Evolutionary conservation across 176 grass and related monocot genomes (phyloP), one percentile per base, ranked within the genome.

Genomic region (Canna indica): DNA sequence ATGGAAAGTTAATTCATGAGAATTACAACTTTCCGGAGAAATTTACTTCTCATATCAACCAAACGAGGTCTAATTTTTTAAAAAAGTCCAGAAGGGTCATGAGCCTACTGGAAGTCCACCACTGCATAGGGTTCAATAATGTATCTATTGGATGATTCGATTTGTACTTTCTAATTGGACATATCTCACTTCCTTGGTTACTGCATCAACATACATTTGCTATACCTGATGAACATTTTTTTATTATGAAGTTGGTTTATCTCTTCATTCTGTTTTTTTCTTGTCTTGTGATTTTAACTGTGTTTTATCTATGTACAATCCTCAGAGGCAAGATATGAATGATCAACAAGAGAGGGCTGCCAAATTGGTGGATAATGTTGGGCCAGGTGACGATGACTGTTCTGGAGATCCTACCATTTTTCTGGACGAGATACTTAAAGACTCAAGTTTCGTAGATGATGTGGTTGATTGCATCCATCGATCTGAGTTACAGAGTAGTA

Each of bases 391-490:
- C 31, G 81, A 35, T 59, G 84, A 68, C 44, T 69, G 79, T 67
- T 69, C 73, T 74, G 79, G 80, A 84, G 76, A 72, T 29, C 64
- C 78, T 54, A 79, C 81, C 9, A 39, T 77, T 67, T 79, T 72
- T 77, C 81, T 75, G 73, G 84, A 82, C 42, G 84, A 91, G 48
- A 87, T 87, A 63, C 69, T 82, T 64, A 84, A 50, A 74, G 84
- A 91, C 59, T 50, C 76, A 42, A 84, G 73, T 75, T 77, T 91
- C 64, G 57, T 71, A 48, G 69, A 80, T 77, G 83, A 64, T 73
- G 70, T 82, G 67, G 7, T 68, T 68, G 69, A 81, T 24, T 82
- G 77, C 74, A 67, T 81, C 70, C 42, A 20, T 31, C 34, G 80
- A 35, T 76, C 79, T 68, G 59, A 76, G 38, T 42, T 77, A 36